These are phyloP conservation scores for Dipteronia sinensis DNA, from an alignment of 345 rosid genomes.

Conservation along the genomic window DNA sequence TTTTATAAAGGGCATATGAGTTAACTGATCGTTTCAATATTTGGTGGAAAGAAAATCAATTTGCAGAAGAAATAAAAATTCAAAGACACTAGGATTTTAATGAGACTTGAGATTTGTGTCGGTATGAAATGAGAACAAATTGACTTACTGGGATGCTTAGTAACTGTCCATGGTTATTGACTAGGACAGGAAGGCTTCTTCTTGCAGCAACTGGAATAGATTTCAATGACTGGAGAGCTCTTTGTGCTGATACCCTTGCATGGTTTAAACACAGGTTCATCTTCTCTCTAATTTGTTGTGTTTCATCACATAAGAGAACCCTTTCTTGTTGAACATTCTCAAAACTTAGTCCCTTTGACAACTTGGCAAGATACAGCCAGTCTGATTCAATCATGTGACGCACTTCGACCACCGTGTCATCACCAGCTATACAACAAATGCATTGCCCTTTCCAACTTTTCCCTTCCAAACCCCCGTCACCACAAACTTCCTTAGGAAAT, in stretches of 20 bases:
- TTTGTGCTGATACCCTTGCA: slow-evolving; percentile 49
- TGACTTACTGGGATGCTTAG: slow-evolving; percentile 72
- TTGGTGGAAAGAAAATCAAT: neutral
- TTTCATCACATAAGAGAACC: neutral
- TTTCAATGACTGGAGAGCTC: slow-evolving; percentile 54
- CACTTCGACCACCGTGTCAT: slow-evolving; percentile 44
- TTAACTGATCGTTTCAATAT: neutral
- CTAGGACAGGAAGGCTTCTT: slow-evolving; percentile 77
- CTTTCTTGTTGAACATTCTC: slow-evolving; percentile 31
- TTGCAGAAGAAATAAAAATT: neutral
- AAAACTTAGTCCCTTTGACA: slow-evolving; percentile 39
- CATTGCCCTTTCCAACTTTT: slow-evolving; percentile 21
- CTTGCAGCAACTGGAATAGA: slow-evolving; percentile 71
- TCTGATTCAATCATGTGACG: slow-evolving; percentile 74
- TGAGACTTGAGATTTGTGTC: neutral
- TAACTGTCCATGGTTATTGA: slow-evolving; percentile 48
- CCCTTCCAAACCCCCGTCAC: slow-evolving; percentile 23
- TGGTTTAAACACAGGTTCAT: slow-evolving; percentile 27
- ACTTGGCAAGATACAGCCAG: slow-evolving; percentile 76
- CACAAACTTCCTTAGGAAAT: slow-evolving; percentile 17
- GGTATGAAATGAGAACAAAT: slow-evolving; percentile 10
- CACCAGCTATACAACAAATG: slow-evolving; percentile 31
- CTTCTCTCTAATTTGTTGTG: slow-evolving; percentile 20
- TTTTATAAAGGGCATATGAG: no score
- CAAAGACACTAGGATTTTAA: neutral